Base-by-base conservation (phyloP, 441 rosid genomes). In the Pelargonium cotyledonis region DNA sequence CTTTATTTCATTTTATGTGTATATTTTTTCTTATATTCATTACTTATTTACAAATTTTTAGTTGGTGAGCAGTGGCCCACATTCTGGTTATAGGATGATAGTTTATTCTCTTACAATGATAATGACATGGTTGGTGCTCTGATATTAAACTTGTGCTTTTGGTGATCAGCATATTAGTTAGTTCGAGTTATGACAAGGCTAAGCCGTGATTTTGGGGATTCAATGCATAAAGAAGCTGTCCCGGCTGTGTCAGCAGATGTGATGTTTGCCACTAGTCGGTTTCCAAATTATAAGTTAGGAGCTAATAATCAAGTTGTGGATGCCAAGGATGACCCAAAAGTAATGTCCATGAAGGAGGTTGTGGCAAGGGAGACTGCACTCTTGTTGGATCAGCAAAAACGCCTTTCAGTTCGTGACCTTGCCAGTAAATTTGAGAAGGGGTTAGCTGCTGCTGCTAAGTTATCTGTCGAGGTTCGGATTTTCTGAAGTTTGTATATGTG, bases 361-460 rank as follows among this genome's bases (percentile, higher is more conserved):
- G 95, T 95, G 66, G 96, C 96, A 0, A 92, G 92, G 0, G 98
- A 95, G 86, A 94, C 96, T 47, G 91, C 97, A 0, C 79, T 81
- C 75, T 84, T 94, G 19, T 68, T 89, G 82, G 99, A 94, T 74
- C 99, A 92, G 89, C 96, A 95, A 72, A 87, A 89, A 26, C 92
- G 98, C 68, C 83, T 92, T 68, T 92, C 96, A 10, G 96, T 92
- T 70, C 98, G 99, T 63, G 98, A 92, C 68, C 98, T 95, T n/a
- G 87, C 98, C n/a, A 83, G 81, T 65, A 95, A 92, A 81, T 95
- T 95, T 6, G 99, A 95, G 80, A 90, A 79, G 81, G 97, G 94
- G 1, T 80, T 95, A 84, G 94, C 96, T 76, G 92, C 95, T 43
- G 98, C 97, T 73, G 91, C 97, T 65, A 95, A 92, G 82, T 75